These are phyloP conservation scores for Schoenoplectus tabernaemontani DNA, from an alignment of 202 grass and related monocot genomes.

Conservation along the genomic window DNA sequence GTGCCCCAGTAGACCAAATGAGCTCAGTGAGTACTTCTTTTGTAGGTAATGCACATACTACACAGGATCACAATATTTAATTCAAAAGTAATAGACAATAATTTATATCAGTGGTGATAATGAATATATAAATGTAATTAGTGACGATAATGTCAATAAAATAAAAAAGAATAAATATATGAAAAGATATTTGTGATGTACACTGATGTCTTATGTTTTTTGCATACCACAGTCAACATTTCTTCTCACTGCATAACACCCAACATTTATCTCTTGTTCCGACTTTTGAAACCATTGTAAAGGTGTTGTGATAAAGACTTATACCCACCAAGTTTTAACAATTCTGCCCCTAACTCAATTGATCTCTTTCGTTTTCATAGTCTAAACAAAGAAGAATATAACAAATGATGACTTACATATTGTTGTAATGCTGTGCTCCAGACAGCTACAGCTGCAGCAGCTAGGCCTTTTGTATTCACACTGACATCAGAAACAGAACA, in stretches of 20 bases:
- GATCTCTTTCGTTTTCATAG: not conserved
- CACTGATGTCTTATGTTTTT: not conserved
- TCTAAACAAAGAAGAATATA: not conserved
- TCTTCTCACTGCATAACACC: not conserved
- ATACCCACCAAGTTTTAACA: not conserved
- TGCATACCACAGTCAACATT: not conserved
- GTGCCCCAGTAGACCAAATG: conserved; percentile 48
- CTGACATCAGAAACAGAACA: conserved; percentile 64
- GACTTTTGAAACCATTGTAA: not conserved
- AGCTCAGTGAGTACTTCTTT: conserved; percentile 50
- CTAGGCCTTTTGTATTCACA: conserved; percentile 43
- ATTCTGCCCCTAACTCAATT: not conserved
- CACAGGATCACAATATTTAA: conserved; percentile 6
- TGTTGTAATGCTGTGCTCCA: conserved; percentile 59
- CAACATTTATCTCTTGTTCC: not conserved
- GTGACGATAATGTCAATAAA: too few relatives aligned
- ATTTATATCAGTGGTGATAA: not conserved
- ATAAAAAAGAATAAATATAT: not conserved
- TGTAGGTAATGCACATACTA: conserved; percentile 67
- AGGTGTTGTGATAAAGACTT: not conserved
- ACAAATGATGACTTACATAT: conserved; percentile 36
- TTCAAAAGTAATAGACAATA: not conserved
- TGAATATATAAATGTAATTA: not conserved
- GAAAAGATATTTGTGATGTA: not conserved
- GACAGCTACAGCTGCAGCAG: conserved; percentile 42